Evolutionary conservation across 495 filamentous ascomycete species (phyloP).

Genomic region (Penicillium canariense): DNA sequence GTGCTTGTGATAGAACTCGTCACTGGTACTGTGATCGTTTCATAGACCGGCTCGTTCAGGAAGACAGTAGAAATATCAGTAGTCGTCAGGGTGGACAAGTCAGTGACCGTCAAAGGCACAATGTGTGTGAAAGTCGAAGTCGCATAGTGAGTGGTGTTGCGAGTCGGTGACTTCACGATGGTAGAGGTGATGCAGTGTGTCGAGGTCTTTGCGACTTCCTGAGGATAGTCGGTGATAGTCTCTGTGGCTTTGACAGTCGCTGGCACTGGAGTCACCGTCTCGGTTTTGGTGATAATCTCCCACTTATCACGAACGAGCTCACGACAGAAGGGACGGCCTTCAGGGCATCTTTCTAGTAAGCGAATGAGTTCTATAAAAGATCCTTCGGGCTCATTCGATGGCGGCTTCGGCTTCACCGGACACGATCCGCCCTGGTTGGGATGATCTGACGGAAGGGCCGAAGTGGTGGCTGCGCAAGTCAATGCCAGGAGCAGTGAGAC

Average conservation of each 20-base stretch:
- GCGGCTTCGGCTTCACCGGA: neutral
- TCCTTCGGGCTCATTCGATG: neutral
- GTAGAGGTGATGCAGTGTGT: neutral
- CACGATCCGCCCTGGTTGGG: neutral
- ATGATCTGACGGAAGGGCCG: neutral
- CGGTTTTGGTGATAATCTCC: neutral
- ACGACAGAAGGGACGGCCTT: constrained; percentile 1
- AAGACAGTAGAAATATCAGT: neutral
- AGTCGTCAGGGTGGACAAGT: neutral
- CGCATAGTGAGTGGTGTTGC: neutral
- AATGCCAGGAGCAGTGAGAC: neutral
- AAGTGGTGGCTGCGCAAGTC: neutral
- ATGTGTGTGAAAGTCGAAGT: neutral
- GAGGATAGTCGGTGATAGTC: neutral
- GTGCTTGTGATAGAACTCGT: neutral
- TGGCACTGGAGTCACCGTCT: neutral
- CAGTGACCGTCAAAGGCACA: neutral
- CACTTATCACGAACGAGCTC: neutral
- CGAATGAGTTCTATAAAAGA: neutral
- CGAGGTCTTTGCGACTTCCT: neutral
- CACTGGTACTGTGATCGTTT: neutral
- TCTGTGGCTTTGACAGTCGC: neutral
- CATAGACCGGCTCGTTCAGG: neutral
- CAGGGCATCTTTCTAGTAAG: constrained; percentile 2
- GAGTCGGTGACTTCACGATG: neutral